phyloP scores from a whole-genome alignment of 2,329 filamentous ascomycete genomes.

The Ceratocystis lukuohia region DNA sequence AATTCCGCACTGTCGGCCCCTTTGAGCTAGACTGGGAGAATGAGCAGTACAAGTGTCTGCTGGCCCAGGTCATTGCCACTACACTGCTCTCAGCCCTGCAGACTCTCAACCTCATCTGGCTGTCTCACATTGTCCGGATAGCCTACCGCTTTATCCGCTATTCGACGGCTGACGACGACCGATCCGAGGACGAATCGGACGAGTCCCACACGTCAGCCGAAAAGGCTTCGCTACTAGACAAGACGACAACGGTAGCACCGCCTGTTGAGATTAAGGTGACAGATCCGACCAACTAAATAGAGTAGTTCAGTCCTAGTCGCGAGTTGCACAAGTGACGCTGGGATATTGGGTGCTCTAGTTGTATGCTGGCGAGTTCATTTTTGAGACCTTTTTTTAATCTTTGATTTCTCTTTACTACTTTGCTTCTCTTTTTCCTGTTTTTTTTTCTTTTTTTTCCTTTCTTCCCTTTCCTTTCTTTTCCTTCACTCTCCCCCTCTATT shows the following conservation, averaged over 20 bases:
- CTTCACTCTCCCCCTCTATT: not conserved
- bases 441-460: not conserved
- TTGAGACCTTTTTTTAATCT: not conserved
- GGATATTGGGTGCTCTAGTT: not conserved
- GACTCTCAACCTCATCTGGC: conserved; percentile 68
- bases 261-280: conserved; percentile 19
- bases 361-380: not conserved
- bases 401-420: not conserved
- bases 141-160: conserved; percentile 55
- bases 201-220: conserved; percentile 29
- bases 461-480: not conserved
- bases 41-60: conserved; percentile 61
- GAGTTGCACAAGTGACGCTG: not conserved
- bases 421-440: not conserved
- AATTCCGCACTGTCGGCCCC: conserved; percentile 61
- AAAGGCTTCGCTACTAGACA: conserved; percentile 20
- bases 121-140: conserved; percentile 63
- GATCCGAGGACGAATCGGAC: conserved; percentile 55
- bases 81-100: conserved; percentile 53
- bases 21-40: conserved; percentile 65
- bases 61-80: conserved; percentile 56
- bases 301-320: not conserved
- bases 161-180: conserved; percentile 52
- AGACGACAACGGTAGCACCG: conserved; percentile 11
- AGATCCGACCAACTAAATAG: conserved; percentile 5